Percentiles rank a stretch among this genome's conserved stretches.
Evolutionary conservation across 163 green algal genomes (phyloP).

Genomic region (Scenedesmus sp.): DNA sequence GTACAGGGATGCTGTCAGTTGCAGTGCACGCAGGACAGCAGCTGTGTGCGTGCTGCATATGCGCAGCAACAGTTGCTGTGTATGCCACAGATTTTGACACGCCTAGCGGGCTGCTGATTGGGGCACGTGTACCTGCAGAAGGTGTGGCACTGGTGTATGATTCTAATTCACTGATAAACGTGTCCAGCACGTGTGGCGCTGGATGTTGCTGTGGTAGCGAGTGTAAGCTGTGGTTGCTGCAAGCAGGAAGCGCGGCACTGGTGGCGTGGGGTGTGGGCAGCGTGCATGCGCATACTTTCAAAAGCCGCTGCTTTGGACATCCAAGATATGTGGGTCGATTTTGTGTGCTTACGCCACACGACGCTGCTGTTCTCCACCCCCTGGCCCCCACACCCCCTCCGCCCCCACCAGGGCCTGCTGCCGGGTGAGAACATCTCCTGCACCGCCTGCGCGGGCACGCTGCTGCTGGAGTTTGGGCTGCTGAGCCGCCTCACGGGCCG

Average conservation of each 20-base stretch:
- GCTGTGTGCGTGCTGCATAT: not conserved
- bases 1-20: not conserved
- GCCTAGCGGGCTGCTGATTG: not conserved
- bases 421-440: constrained; percentile 76
- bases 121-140: too few relatives aligned
- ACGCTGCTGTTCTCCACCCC: not conserved
- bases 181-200: too few relatives aligned
- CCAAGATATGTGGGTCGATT: too few relatives aligned
- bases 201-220: too few relatives aligned
- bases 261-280: too few relatives aligned
- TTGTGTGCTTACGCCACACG: not conserved
- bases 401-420: constrained; percentile 39
- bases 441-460: constrained; percentile 92
- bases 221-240: too few relatives aligned
- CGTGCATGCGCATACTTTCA: too few relatives aligned
- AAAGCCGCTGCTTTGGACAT: too few relatives aligned
- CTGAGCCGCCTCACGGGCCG: constrained; percentile 84
- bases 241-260: too few relatives aligned
- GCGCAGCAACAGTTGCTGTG: not conserved
- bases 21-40: not conserved
- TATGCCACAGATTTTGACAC: not conserved
- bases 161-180: too few relatives aligned
- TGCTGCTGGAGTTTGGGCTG: constrained; percentile 92
- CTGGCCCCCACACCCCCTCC: not conserved
- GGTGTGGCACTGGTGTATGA: too few relatives aligned